phyloP scores from a whole-genome alignment of 257 asterid genomes.

The Vinca minor region DNA sequence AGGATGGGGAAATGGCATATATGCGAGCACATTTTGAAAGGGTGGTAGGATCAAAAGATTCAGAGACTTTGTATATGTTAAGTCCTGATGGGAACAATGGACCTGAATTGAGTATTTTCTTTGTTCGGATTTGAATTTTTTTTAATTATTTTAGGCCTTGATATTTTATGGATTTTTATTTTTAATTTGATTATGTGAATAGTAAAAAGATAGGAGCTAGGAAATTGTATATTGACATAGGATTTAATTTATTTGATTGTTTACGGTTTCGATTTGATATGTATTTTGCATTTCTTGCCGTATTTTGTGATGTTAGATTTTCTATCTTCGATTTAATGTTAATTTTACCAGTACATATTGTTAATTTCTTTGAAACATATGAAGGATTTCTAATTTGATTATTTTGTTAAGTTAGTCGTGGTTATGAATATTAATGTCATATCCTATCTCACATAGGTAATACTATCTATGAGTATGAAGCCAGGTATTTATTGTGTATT shows the following conservation, averaged over 20 bases:
- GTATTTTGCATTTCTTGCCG: not conserved
- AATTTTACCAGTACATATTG: no score
- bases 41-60: constrained; percentile 68
- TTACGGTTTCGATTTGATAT: not conserved
- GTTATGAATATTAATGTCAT: no score
- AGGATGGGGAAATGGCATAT: constrained; percentile 67
- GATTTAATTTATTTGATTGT: not conserved
- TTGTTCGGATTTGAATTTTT: constrained; percentile 46
- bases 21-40: constrained; percentile 71
- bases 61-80: constrained; percentile 80
- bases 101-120: constrained; percentile 90
- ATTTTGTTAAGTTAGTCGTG: no score
- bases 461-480: no score
- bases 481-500: no score
- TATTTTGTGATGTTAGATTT: no score
- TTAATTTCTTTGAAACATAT: no score
- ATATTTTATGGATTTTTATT: not conserved
- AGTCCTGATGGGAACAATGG: constrained; percentile 76
- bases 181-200: not conserved
- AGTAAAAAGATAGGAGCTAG: not conserved
- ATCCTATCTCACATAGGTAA: no score
- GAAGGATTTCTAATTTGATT: no score
- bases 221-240: not conserved
- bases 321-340: no score
- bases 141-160: not conserved